Conservation (phyloP, 2,329 filamentous ascomycete species). For the Teratosphaeria pseudoeucalypti region DNA sequence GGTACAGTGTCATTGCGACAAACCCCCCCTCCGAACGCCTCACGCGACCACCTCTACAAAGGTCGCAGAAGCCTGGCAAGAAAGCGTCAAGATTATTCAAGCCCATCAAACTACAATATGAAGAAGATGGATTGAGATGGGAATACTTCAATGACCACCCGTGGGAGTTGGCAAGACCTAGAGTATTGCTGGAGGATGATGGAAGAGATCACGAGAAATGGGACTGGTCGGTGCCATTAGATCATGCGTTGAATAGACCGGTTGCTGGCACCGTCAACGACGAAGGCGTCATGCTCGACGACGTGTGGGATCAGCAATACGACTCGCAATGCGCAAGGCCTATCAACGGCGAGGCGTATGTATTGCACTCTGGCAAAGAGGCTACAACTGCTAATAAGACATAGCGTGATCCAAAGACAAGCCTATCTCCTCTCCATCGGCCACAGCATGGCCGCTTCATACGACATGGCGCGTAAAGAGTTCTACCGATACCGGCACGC, state of each 20-base stretch:
- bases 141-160: constrained; percentile 91
- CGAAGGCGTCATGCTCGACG: constrained; percentile 36
- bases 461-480: constrained; percentile 78
- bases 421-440: constrained; percentile 54
- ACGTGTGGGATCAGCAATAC: constrained; percentile 23
- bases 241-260: constrained; percentile 14
- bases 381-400: neutral
- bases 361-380: neutral
- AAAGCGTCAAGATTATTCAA: constrained; percentile 70
- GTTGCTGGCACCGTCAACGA: constrained; percentile 6
- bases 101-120: constrained; percentile 66
- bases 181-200: constrained; percentile 73
- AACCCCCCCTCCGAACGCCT: constrained; percentile 52
- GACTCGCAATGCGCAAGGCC: constrained; percentile 64
- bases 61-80: constrained; percentile 41
- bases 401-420: constrained; percentile 84
- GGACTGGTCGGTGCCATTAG: constrained; percentile 58
- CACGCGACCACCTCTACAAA: constrained; percentile 43
- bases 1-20: constrained; percentile 47
- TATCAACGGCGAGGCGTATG: constrained; percentile 51
- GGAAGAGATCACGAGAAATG: constrained; percentile 67
- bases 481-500: constrained; percentile 78
- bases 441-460: constrained; percentile 50
- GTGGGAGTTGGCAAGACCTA: constrained; percentile 87
- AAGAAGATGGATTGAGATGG: constrained; percentile 70